Conservation (phyloP, 2,329 filamentous ascomycete species). For the Leptographium galeiforme region DNA sequence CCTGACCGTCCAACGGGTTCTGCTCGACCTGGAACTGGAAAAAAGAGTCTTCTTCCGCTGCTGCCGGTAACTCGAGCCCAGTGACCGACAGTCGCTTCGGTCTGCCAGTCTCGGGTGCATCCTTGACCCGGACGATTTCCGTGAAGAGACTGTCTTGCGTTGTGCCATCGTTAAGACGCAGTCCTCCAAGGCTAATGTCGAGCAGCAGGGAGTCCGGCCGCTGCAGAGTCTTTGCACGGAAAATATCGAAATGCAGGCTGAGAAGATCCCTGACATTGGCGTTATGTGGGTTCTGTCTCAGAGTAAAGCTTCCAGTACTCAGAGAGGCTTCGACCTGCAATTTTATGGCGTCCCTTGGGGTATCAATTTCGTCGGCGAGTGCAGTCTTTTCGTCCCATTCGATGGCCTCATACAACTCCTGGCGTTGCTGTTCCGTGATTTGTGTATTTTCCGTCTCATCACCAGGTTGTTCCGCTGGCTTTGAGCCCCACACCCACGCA, state of each 20-base stretch:
- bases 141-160: constrained; percentile 83
- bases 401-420: constrained; percentile 93
- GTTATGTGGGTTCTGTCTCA: constrained; percentile 75
- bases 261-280: constrained; percentile 61
- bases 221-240: constrained; percentile 80
- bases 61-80: constrained; percentile 31
- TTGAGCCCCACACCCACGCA: constrained; percentile 81
- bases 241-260: constrained; percentile 85
- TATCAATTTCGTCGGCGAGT: constrained; percentile 73
- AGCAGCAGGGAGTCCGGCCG: constrained; percentile 82
- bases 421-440: constrained; percentile 90
- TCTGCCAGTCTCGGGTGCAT: constrained; percentile 42
- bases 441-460: constrained; percentile 64
- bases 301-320: constrained; percentile 90
- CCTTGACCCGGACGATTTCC: constrained; percentile 92
- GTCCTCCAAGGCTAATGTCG: constrained; percentile 78
- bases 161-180: constrained; percentile 91
- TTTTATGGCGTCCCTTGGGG: constrained; percentile 84
- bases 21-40: constrained; percentile 90
- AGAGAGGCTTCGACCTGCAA: constrained; percentile 84
- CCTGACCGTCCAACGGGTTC: constrained; percentile 83
- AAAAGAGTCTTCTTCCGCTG: constrained; percentile 62
- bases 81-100: constrained; percentile 37
- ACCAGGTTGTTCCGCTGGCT: constrained; percentile 40
- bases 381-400: constrained; percentile 97